Evolutionary conservation across 2,329 filamentous ascomycete genomes (phyloP).

Genomic region (Westerdykella aurantiaca): DNA sequence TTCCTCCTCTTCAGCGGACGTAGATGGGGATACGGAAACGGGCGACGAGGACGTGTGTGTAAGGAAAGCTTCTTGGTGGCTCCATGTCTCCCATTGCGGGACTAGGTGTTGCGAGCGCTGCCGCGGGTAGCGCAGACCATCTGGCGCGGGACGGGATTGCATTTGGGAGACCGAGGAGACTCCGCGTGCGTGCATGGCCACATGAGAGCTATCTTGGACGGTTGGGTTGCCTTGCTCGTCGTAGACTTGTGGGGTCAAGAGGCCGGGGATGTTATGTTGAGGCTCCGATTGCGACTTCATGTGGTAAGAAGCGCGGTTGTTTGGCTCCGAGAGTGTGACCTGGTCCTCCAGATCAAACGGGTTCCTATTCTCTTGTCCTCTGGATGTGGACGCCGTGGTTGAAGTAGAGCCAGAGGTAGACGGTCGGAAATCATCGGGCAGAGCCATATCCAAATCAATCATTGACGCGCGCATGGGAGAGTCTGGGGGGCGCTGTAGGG

Average conservation of each 20-base stretch:
- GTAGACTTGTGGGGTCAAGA: conserved; percentile 33
- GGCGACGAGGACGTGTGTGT: conserved; percentile 25
- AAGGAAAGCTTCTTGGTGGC: conserved; percentile 27
- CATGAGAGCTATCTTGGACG: conserved; percentile 24
- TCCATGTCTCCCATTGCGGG: conserved; percentile 28
- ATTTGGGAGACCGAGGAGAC: conserved; percentile 33
- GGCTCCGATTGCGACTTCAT: conserved; percentile 39
- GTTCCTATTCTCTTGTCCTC: conserved; percentile 41
- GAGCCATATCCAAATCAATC: conserved; percentile 40
- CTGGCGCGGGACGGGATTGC: conserved; percentile 17
- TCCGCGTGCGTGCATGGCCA: conserved; percentile 29
- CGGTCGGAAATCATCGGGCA: conserved; percentile 39
- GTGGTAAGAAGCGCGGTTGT: conserved; percentile 36
- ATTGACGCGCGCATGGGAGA: conserved; percentile 39
- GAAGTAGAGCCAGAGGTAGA: conserved; percentile 38
- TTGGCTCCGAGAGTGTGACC: conserved; percentile 33
- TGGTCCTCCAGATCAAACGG: conserved; percentile 48
- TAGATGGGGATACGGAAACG: conserved; percentile 27
- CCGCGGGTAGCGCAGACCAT: conserved; percentile 19
- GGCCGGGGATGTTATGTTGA: conserved; percentile 32
- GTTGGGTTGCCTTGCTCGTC: conserved; percentile 32
- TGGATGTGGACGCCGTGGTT: conserved; percentile 25
- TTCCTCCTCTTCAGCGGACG: conserved; percentile 31
- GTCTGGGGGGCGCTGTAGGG: conserved; percentile 27
- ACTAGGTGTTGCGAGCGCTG: conserved; percentile 25